Base-by-base conservation (phyloP, 257 asterid species). In the Solanum appendiculatum region DNA sequence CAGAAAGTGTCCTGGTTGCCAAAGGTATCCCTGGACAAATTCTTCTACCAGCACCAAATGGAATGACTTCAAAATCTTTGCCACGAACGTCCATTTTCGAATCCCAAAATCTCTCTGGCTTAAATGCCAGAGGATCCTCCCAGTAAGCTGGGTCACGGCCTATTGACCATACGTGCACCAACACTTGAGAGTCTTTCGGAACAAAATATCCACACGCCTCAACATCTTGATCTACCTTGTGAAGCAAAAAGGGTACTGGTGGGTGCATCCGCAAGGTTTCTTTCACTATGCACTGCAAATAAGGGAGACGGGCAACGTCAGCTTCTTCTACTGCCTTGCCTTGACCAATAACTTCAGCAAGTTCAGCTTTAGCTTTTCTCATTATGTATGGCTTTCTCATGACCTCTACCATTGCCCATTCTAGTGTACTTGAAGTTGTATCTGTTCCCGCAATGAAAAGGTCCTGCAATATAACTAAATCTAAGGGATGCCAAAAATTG, bases 391-490 rank as follows among this genome's bases (percentile, higher is more conserved):
- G 97, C 27, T 91, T 93, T 18, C 70, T 89, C 13, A 94, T 90
- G 31, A 92, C 88, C 89, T 94, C 98, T 14, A 95, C 91, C 98
- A 94, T 93, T 36, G 98, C 96, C 98, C 98, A 96, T 86, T 94
- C 98, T 20, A 94, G 60, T 13, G 98, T 93, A 93, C 85, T 92
- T 11, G 95, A 92, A 1, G 93, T 90, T 11, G 97, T 92, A n/a
- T 94, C 96, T 0, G 97, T 94, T 68, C 98, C 96, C 0, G 96
- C 98, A 1, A 80, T 88, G 37, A 96, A 96, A 9, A 92, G 89
- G 85, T 96, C 98, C 96, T 94, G 88, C 25, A 42, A 58, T 20
- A 60, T 84, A 16, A 25, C 36, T 4, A 13, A n/a, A 48, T 72
- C 3, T 27, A 23, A 18, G 48, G 51, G 15, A 51, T 15, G 44